Conservation (phyloP, 345 rosid species). For the Eutrema japonicum region DNA sequence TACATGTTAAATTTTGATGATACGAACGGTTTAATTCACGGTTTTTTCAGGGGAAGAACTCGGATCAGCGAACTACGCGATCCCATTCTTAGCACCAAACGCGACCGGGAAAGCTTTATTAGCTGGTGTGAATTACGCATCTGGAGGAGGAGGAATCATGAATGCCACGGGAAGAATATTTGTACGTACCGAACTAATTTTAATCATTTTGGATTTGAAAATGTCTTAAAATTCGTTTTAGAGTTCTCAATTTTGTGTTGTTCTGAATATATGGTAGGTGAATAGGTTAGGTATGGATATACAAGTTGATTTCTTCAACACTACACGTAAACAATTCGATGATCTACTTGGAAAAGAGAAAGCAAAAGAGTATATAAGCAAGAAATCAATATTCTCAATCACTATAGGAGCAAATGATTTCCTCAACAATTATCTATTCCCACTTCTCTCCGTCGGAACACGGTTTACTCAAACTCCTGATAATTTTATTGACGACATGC, state of each 20-base stretch:
- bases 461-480: constrained; percentile 56
- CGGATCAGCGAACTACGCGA: constrained; percentile 50
- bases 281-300: constrained; percentile 90
- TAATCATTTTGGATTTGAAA: not conserved
- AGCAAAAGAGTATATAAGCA: constrained; percentile 68
- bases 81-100: constrained; percentile 80
- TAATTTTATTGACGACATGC: constrained; percentile 56
- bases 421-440: constrained; percentile 69
- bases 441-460: constrained; percentile 54
- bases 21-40: not conserved
- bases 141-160: constrained; percentile 82
- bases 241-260: not conserved
- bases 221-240: not conserved
- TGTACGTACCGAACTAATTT: constrained; percentile 37
- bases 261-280: constrained; percentile 54
- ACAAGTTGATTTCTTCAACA: constrained; percentile 84
- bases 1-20: not conserved
- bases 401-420: constrained; percentile 81
- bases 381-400: constrained; percentile 67
- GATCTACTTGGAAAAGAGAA: constrained; percentile 65
- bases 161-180: constrained; percentile 71
- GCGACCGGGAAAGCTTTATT: constrained; percentile 55
- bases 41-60: constrained; percentile 46
- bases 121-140: constrained; percentile 81
- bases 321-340: constrained; percentile 75